phyloP scores from a whole-genome alignment of 177 flowering plant genomes.

The Vitis hybrid region DNA sequence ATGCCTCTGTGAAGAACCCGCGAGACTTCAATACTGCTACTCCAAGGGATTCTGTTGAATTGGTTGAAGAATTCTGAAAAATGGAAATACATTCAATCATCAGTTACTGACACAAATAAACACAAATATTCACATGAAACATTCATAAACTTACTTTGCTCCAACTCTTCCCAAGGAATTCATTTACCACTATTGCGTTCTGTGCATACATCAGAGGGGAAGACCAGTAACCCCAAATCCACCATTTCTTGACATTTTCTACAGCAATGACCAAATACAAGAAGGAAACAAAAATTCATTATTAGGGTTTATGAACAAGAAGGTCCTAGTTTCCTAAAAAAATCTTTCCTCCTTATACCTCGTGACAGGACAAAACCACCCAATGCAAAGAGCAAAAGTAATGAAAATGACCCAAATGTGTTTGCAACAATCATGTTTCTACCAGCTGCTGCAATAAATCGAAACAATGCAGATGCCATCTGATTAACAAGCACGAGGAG shows the following conservation, averaged over 20 bases:
- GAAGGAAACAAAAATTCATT: neutral
- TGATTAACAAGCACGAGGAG: slow-evolving; percentile 22
- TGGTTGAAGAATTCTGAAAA: neutral
- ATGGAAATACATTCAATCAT: neutral
- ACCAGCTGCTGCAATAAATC: slow-evolving; percentile 26
- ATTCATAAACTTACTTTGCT: slow-evolving; percentile 6
- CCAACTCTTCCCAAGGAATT: slow-evolving; percentile 26
- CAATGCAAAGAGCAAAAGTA: slow-evolving; percentile 23
- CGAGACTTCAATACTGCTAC: slow-evolving; percentile 12
- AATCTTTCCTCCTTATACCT: slow-evolving; percentile 16
- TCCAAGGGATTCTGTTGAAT: slow-evolving; percentile 15
- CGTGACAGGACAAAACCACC: slow-evolving; percentile 37
- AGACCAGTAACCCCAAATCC: slow-evolving; percentile 31
- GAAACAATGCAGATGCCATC: slow-evolving; percentile 32
- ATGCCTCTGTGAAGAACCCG: slow-evolving; percentile 12
- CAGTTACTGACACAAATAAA: neutral
- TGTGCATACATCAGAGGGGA: slow-evolving; percentile 29
- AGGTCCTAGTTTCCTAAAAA: neutral
- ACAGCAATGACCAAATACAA: neutral
- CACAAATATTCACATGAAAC: neutral
- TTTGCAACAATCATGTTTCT: slow-evolving; percentile 37
- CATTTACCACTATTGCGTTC: slow-evolving; percentile 22
- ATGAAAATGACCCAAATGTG: slow-evolving; percentile 32
- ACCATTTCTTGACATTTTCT: slow-evolving; percentile 25
- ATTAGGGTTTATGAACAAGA: neutral